Percentiles rank a stretch among this genome's conserved stretches.
Evolutionary conservation across 805 yeast species (phyloP).

Genomic region (Yueomyces sinensis): DNA sequence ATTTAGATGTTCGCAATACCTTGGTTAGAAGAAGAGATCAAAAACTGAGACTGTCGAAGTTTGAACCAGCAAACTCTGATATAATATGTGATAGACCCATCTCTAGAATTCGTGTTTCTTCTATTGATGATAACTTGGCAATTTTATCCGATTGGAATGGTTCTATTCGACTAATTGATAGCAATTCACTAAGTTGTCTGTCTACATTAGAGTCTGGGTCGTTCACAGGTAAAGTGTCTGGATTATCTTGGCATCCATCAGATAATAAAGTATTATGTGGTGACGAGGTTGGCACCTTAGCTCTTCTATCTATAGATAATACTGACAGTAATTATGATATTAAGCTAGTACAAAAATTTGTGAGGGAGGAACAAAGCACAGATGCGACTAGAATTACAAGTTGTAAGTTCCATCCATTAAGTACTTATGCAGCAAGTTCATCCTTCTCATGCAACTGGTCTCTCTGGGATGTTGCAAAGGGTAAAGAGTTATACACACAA

Average conservation of each 20-base stretch:
- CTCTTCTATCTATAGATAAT: conserved; percentile 22
- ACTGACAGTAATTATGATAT: too few species aligned
- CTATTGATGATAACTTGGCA: conserved; percentile 9
- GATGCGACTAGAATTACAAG: conserved; percentile 49
- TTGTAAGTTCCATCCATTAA: conserved; percentile 53
- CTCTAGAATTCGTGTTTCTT: conserved; percentile 33
- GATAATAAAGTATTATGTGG: conserved; percentile 26
- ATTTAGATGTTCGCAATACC: conserved; percentile 28
- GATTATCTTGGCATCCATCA: conserved; percentile 48
- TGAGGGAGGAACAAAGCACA: too few species aligned
- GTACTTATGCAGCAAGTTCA: conserved; percentile 45
- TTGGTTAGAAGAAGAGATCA: conserved; percentile 35
- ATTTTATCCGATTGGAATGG: conserved; percentile 63
- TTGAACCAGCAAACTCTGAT: conserved; percentile 53
- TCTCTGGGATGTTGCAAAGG: conserved; percentile 57
- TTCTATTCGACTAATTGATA: conserved; percentile 36
- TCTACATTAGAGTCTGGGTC: not conserved
- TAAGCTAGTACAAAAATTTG: too few species aligned
- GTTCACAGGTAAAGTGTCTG: conserved; percentile 47
- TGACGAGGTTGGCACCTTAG: conserved; percentile 33
- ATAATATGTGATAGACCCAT: conserved; percentile 57
- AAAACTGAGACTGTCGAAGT: conserved; percentile 21
- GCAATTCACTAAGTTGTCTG: conserved; percentile 21
- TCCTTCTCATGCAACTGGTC: conserved; percentile 85
- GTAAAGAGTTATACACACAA: conserved; percentile 45